Evolutionary conservation across 352 stramenopile species (phyloP).

Genomic region (Phytopythium delawarense): DNA sequence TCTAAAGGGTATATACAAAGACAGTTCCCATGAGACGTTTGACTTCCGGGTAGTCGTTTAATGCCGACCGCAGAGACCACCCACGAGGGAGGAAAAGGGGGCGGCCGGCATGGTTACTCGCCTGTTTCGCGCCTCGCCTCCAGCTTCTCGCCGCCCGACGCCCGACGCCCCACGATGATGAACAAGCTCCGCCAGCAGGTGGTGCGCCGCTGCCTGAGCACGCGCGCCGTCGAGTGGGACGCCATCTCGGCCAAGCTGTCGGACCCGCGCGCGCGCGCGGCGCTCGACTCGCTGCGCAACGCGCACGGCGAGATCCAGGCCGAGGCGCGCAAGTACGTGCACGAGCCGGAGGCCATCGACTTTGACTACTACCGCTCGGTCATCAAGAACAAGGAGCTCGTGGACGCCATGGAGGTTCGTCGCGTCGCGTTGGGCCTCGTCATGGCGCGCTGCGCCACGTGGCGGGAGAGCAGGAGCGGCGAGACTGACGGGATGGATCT

Average conservation of each 20-base stretch:
- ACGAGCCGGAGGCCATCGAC: constrained; percentile 81
- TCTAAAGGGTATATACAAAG: neutral
- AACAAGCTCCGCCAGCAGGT: constrained; percentile 76
- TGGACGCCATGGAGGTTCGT: constrained; percentile 62
- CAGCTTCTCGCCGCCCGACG: neutral
- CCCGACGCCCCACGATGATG: constrained; percentile 30
- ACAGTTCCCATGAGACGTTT: neutral
- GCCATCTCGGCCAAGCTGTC: constrained; percentile 69
- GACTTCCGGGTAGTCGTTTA: too few species aligned
- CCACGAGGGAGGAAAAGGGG: neutral
- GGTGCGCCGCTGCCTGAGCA: constrained; percentile 52
- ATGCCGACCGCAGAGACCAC: neutral
- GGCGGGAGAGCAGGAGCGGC: too few species aligned
- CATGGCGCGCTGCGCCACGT: too few species aligned
- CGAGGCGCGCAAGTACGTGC: constrained; percentile 64
- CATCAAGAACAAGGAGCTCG: constrained; percentile 87
- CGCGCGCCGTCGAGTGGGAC: constrained; percentile 63
- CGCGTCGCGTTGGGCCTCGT: too few species aligned
- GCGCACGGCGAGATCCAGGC: constrained; percentile 74
- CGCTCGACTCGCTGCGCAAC: constrained; percentile 74
- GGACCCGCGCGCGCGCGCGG: constrained; percentile 69
- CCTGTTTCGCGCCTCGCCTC: constrained; percentile 5
- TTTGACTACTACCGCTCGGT: constrained; percentile 85
- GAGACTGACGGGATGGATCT: too few species aligned
- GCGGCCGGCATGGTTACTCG: constrained; percentile 2